Base-by-base conservation (phyloP, 2,329 filamentous ascomycete genomes). In the Drechslera avenae region DNA sequence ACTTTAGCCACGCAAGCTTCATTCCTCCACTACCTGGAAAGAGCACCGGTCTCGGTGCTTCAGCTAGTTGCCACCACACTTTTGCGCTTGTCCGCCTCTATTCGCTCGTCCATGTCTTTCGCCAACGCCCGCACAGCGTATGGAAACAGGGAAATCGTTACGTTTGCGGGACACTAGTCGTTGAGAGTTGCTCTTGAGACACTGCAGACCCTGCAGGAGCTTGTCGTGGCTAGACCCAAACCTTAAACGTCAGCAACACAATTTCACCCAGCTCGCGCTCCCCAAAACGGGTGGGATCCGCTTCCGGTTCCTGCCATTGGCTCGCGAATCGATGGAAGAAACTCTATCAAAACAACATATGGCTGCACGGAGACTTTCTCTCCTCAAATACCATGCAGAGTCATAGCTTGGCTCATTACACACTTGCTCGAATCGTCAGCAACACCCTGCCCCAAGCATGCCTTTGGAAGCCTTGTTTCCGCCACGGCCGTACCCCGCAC, bases 181-280 rank as follows among this genome's bases (percentile, higher is more conserved):
- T 36, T 21, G 18, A 41, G 19, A 35, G 32, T 14, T 14, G 35
- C 32, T 26, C 33, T 50, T 43, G 16, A 45, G 16, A 33, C 31
- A 45, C 23, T 33, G 51, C 34, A 41, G 51, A 54, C 51, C 51
- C 51, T 54, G 51, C 42, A 50, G 51, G 35, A 36, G 19, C 30
- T 26, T 19, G 34, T 36, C 36, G 19, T 28, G 34, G 18, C 30
- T 39, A 39, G 35, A n/a, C 12, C 16, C 14, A 37, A 34, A 33
- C 32, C 42, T 39, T 44, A 31, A 36, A 34, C 37, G 46, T 51
- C 51, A 46, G 42, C 51, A 46, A 37, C 51, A 44, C 39, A 37
- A 39, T 31, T 34, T 33, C 39, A 34, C 31, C 34, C 18, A 43
- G 28, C 10, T 21, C 26, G 21, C 26, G 33, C 13, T n/a, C 10